Evolutionary conservation across 352 stramenopile genomes (phyloP), one percentile per base, ranked within the genome.

Genomic region (Phytophthora tentaculata): DNA sequence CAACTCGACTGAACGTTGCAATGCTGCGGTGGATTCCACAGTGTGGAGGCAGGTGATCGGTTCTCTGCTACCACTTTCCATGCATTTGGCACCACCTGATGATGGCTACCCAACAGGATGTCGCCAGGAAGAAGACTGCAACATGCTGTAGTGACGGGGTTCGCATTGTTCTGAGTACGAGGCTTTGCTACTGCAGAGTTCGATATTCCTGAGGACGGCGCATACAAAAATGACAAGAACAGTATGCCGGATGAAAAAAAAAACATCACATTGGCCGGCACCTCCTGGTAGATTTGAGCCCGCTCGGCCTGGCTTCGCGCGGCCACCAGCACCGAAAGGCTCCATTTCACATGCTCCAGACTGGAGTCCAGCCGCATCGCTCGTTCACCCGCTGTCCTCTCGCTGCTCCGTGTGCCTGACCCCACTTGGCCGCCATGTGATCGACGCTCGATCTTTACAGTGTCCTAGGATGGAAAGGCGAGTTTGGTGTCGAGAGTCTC

Each of bases 381-480:
- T 39, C 32, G 32, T 39, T 6, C 32, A 39, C 10, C 32, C 2
- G 10, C 35, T 2, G 35, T n/a, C 35, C 12, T 43, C 12, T 43
- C 35, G 35, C n/a, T 43, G 35, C 35, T 19, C 35, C 12, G 14
- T 2, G 35, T 43, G 35, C 35, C 35, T 43, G 35, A 43, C 35
- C 35, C n/a, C 35, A 43, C 35, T 13, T 43, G 35, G 35, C 14
- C 35, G 2, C 37, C 50, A 61, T 37, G 54, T 67, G 59, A 60
- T 60, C 41, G 16, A 13, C 35, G 55, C 29, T 61, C 32, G 13
- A 71, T 71, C 50, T 71, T 58, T 71, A 71, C 43, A 24, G 63
- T 58, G 13, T 43, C 35, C 13, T 43, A n/a, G 3, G 39, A 64
- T 73, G 64, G 58, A 72, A 61, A 72, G 64, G 56, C 64, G 22